Conservation (phyloP, 2,329 filamentous ascomycete genomes). For the Claviceps sp. region DNA sequence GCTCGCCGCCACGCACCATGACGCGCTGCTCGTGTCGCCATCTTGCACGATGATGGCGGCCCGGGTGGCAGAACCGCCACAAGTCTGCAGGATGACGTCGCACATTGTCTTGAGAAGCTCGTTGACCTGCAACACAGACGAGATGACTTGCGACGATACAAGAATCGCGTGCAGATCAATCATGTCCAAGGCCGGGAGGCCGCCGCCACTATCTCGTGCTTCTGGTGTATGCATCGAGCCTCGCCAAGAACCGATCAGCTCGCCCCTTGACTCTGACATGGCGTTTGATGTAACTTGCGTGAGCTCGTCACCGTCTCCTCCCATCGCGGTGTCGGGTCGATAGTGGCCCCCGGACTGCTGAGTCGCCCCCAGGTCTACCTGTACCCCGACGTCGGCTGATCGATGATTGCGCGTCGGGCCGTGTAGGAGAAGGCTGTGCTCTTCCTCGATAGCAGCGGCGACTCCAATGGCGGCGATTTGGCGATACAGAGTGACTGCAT, state of each 20-base stretch:
- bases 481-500: conserved; percentile 54
- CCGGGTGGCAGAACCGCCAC: conserved; percentile 54
- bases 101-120: conserved; percentile 69
- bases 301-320: conserved; percentile 29
- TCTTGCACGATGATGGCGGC: conserved; percentile 65
- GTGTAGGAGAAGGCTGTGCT: conserved; percentile 54
- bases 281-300: conserved; percentile 28
- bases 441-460: conserved; percentile 51
- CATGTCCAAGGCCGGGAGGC: conserved; percentile 67
- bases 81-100: conserved; percentile 67
- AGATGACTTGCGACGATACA: conserved; percentile 66
- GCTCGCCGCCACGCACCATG: conserved; percentile 62
- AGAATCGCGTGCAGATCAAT: conserved; percentile 69
- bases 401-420: conserved; percentile 45
- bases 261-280: conserved; percentile 38
- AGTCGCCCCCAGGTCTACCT: conserved; percentile 57
- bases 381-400: conserved; percentile 49
- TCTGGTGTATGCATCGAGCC: conserved; percentile 41
- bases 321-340: conserved; percentile 24
- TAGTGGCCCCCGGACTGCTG: conserved; percentile 38
- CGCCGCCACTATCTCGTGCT: conserved; percentile 36
- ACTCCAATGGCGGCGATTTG: conserved; percentile 57
- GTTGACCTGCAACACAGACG: conserved; percentile 63
- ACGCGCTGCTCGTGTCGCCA: conserved; percentile 33
- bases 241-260: conserved; percentile 50